Evolutionary conservation across 345 rosid genomes (phyloP).

Genomic region (Citrus hindsii): DNA sequence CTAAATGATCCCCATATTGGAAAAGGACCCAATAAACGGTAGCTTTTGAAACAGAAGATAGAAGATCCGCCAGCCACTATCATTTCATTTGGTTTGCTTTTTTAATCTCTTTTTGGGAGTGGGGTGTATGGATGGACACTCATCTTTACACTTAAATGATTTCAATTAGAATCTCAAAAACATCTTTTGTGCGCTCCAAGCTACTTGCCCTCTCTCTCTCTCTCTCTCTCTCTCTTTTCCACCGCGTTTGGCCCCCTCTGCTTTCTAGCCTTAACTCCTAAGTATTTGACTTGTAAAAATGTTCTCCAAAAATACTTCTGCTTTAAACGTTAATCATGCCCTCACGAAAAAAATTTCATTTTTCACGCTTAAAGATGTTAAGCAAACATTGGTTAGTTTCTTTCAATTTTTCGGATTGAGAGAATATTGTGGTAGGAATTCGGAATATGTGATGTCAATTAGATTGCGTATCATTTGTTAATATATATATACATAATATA

Average conservation of each 20-base stretch:
- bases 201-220: conserved; percentile 16
- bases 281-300: conserved; percentile 32
- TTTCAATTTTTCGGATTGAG: background rate
- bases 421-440: background rate
- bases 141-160: conserved; percentile 6
- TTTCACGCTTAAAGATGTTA: background rate
- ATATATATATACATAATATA: too few relatives aligned
- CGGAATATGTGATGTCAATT: background rate
- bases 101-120: conserved; percentile 5
- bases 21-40: conserved; percentile 8
- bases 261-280: conserved; percentile 43
- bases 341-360: too few relatives aligned
- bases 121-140: background rate
- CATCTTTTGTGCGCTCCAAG: conserved; percentile 72
- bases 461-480: background rate
- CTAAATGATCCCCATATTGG: conserved; percentile 10
- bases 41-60: conserved; percentile 28
- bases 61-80: conserved; percentile 26
- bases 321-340: conserved; percentile 30
- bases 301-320: conserved; percentile 2
- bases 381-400: background rate
- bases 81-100: background rate
- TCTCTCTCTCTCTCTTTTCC: conserved; percentile 12
- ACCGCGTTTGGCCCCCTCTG: conserved; percentile 48
- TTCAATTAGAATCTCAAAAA: conserved; percentile 33